Evolutionary conservation across 306 rosid species (phyloP).

Genomic region (Glycine soja): DNA sequence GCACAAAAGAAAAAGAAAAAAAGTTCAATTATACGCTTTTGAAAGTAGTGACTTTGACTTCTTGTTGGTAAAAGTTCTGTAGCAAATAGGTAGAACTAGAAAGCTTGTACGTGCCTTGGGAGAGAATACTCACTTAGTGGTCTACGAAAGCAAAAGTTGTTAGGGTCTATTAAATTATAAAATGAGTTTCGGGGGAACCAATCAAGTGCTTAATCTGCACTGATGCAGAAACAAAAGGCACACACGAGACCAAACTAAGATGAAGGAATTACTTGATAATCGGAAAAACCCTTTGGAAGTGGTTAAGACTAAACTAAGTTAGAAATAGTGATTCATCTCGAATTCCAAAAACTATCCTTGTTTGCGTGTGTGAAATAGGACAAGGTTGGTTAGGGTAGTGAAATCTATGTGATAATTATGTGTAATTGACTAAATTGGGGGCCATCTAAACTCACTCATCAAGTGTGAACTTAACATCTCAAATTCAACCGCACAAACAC

Average conservation of each 20-base stretch:
- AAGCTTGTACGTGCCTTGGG: constrained; percentile 50
- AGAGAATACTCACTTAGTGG: constrained; percentile 51
- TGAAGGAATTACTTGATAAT: constrained; percentile 11
- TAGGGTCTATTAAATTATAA: not conserved
- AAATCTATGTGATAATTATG: constrained; percentile 30
- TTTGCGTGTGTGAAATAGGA: constrained; percentile 33
- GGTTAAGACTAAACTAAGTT: not conserved
- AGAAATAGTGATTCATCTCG: not conserved
- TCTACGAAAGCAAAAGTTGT: constrained; percentile 53
- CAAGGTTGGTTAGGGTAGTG: constrained; percentile 20
- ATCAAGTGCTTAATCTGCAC: constrained; percentile 44
- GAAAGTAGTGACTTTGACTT: constrained; percentile 78
- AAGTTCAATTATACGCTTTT: constrained; percentile 51
- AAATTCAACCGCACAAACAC: constrained; percentile 18
- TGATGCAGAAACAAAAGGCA: constrained; percentile 5
- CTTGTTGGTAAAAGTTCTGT: constrained; percentile 61
- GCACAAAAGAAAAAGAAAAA: constrained; percentile 55
- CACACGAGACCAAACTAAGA: constrained; percentile 25
- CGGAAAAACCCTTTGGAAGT: constrained; percentile 6
- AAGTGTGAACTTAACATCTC: constrained; percentile 32
- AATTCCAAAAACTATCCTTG: constrained; percentile 11
- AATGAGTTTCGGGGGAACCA: constrained; percentile 29
- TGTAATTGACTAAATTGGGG: not conserved
- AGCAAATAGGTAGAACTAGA: constrained; percentile 38
- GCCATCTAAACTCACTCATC: constrained; percentile 36